Conservation (phyloP, 164 flowering plant genomes). For the Piper longum region DNA sequence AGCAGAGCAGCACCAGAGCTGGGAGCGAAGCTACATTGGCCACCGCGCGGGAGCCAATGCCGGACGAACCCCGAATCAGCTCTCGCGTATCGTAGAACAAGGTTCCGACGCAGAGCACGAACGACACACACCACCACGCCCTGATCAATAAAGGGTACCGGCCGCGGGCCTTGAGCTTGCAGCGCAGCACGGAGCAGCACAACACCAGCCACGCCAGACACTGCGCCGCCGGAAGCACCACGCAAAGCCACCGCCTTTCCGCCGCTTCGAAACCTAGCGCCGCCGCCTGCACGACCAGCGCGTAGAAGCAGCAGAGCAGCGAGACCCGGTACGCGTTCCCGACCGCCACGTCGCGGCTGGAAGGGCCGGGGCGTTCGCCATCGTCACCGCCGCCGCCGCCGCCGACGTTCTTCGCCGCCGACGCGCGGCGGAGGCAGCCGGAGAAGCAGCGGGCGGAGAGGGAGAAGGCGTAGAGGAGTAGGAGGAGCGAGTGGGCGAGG, state of each 20-base stretch:
- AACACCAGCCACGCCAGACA: constrained; percentile 70
- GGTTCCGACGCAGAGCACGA: constrained; percentile 47
- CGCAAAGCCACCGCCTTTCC: constrained; percentile 31
- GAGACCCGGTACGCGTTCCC: constrained; percentile 45
- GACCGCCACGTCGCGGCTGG: constrained; percentile 20
- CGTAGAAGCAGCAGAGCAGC: constrained; percentile 59
- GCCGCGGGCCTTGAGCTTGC: constrained; percentile 54
- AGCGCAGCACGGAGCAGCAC: constrained; percentile 59
- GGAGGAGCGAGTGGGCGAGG: constrained; percentile 45
- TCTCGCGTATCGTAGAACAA: constrained; percentile 57
- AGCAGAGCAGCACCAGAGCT: constrained; percentile 66
- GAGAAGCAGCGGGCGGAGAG: constrained; percentile 44
- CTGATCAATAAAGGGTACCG: constrained; percentile 63
- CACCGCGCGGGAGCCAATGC: constrained; percentile 53
- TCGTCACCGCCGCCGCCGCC: constrained; percentile 22
- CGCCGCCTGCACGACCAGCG: constrained; percentile 51
- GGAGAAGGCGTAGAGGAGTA: constrained; percentile 42
- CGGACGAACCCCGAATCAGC: constrained; percentile 27
- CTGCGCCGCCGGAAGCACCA: constrained; percentile 51
- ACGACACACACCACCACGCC: constrained; percentile 80
- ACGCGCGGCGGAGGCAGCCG: constrained; percentile 38
- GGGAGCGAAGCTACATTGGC: constrained; percentile 66
- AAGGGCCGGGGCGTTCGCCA: constrained; percentile 17
- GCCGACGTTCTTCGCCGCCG: constrained; percentile 39
- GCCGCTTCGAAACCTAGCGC: constrained; percentile 57